Percentiles rank a stretch among this genome's conserved stretches.
phyloP scores from a whole-genome alignment of 768 basidiomycete species.

The Macrolepiota dolichaula region DNA sequence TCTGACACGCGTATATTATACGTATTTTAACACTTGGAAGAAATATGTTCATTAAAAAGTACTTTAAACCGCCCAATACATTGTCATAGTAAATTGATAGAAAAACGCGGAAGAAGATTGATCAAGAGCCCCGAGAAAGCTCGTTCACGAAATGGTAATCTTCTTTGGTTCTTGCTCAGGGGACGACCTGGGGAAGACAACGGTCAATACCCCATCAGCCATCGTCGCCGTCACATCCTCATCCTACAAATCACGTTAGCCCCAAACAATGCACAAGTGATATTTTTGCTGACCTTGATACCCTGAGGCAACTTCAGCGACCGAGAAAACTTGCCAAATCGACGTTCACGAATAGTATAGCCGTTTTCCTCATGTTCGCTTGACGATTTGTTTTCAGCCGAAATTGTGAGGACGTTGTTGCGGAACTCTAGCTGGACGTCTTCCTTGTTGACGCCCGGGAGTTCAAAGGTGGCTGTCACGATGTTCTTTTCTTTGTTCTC shows the following conservation, averaged over 20 bases:
- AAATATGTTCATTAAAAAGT: too few species aligned
- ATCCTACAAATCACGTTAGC: constrained; percentile 23
- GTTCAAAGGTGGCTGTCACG: constrained; percentile 49
- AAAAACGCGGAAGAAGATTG: too few species aligned
- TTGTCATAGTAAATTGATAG: too few species aligned
- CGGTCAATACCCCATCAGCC: too few species aligned
- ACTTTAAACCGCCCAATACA: too few species aligned
- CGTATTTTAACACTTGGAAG: too few species aligned
- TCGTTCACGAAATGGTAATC: constrained; percentile 28
- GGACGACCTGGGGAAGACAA: constrained; percentile 40
- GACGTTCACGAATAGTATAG: constrained; percentile 41
- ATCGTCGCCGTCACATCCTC: constrained; percentile 26
- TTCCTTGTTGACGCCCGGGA: constrained; percentile 46
- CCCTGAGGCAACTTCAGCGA: constrained; percentile 44
- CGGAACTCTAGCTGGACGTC: constrained; percentile 45
- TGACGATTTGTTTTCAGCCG: constrained; percentile 40
- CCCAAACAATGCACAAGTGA: constrained; percentile 18
- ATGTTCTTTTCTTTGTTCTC: constrained; percentile 38
- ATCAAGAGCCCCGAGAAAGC: background rate
- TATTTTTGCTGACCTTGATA: constrained; percentile 37
- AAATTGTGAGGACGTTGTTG: constrained; percentile 40
- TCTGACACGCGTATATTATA: too few species aligned
- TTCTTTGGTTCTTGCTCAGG: constrained; percentile 22
- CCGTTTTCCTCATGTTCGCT: constrained; percentile 27
- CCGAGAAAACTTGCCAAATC: too few species aligned